Evolutionary conservation across 2,329 filamentous ascomycete genomes (phyloP).

Genomic region (Ophiostoma montium): DNA sequence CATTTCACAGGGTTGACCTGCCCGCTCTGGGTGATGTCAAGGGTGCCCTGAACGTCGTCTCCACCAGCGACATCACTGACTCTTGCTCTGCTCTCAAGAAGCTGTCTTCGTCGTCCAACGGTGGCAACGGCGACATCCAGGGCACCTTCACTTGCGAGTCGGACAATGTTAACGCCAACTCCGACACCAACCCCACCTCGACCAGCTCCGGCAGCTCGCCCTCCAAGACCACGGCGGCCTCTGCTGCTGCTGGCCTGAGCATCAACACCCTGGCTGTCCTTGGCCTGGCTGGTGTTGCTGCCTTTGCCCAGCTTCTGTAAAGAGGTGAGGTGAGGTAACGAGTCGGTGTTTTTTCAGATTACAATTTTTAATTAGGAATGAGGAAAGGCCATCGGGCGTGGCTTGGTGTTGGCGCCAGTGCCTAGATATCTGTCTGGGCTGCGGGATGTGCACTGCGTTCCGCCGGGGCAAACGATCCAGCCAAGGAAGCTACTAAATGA

Average conservation of each 20-base stretch:
- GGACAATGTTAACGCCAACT: conserved; percentile 38
- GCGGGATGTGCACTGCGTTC: not conserved
- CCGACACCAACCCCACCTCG: conserved; percentile 25
- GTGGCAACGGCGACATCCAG: conserved; percentile 29
- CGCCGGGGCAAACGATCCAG: not conserved
- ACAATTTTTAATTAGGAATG: conserved; percentile 6
- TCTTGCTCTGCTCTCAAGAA: conserved; percentile 42
- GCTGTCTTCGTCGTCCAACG: conserved; percentile 23
- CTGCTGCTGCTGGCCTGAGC: conserved; percentile 30
- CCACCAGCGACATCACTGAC: conserved; percentile 43
- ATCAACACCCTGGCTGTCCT: conserved; percentile 34
- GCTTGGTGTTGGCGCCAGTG: not conserved
- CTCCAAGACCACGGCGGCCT: conserved; percentile 19
- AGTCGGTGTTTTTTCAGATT: not conserved
- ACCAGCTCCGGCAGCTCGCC: conserved; percentile 20
- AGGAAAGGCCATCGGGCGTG: not conserved
- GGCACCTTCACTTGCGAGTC: conserved; percentile 36
- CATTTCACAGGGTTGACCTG: conserved; percentile 47
- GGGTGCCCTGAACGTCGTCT: conserved; percentile 57
- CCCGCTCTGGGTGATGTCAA: conserved; percentile 52
- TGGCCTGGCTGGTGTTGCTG: conserved; percentile 25
- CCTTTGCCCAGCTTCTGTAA: conserved; percentile 39
- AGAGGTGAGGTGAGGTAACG: conserved; percentile 12
- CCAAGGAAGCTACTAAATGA: conserved; percentile 1
- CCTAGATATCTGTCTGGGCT: not conserved